These are phyloP conservation scores for Crassisporium funariophilum DNA, from an alignment of 768 basidiomycete species.

Conservation along the genomic window DNA sequence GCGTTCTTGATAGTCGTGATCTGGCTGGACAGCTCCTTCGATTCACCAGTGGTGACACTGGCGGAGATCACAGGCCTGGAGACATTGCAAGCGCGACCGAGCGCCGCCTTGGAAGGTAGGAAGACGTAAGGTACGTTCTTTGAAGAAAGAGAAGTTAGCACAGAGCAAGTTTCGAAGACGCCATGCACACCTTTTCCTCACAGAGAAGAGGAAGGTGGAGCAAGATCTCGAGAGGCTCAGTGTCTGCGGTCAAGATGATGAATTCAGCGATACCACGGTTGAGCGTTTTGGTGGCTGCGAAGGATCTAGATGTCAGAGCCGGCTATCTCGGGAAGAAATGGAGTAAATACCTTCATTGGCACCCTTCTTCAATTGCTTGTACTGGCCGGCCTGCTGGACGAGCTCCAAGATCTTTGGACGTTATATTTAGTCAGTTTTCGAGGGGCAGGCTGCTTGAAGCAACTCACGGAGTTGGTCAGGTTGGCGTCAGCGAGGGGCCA, in stretches of 20 bases:
- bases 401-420: conserved; percentile 83
- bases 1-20: conserved; percentile 83
- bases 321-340: background rate
- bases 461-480: conserved; percentile 85
- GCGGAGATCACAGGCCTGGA: conserved; percentile 94
- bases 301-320: conserved; percentile 8
- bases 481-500: conserved; percentile 86
- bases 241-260: conserved; percentile 94
- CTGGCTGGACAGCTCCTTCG: conserved; percentile 86
- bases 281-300: conserved; percentile 90
- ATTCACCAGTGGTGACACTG: conserved; percentile 95
- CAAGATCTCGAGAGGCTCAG: conserved; percentile 96
- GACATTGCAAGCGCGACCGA: conserved; percentile 96
- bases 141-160: conserved; percentile 7
- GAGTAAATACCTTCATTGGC: conserved; percentile 84
- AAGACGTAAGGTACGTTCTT: conserved; percentile 97
- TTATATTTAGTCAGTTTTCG: conserved; percentile 4
- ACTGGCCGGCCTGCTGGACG: conserved; percentile 93
- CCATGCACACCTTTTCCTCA: conserved; percentile 83
- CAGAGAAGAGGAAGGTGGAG: conserved; percentile 96
- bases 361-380: conserved; percentile 98
- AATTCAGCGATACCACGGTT: conserved; percentile 98
- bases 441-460: background rate
- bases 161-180: background rate
- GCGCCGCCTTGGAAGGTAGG: conserved; percentile 91